Evolutionary conservation across 352 stramenopile genomes (phyloP), one percentile per base, ranked within the genome.

Genomic region (Blastocystis sp.): DNA sequence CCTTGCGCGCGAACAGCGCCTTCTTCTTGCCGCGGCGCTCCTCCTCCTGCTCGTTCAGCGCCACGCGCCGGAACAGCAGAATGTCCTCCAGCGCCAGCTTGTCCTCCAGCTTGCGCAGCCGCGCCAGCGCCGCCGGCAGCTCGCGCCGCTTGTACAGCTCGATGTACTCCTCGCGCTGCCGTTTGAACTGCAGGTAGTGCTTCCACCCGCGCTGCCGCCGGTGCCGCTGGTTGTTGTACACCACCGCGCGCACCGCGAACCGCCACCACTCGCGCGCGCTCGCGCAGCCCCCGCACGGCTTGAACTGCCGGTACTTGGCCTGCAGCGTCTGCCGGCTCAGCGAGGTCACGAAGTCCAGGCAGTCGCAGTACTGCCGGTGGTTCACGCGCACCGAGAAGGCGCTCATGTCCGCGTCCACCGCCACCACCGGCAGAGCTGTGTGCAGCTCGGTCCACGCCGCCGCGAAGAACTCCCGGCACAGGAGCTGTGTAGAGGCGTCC

Each of bases 131-230:
- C 7, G 34, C 48, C 23, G 78, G 56, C 21, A 78, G 48, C 1
- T 76, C 66, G n/a, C 34, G 79, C 10, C 21, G 48, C 56, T 77
- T 77, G 45, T 77, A 88, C 67, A 88, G 66, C n/a, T 88, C 67
- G n/a, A 88, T 88, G 28, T 88, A 88, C 28, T 79, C 67, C n/a
- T 69, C 78, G 34, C 78, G 59, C 45, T 59, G 45, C 17, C 62
- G 61, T 41, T 88, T 88, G 53, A 88, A 88, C 19, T 53, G 64
- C 67, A 79, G n/a, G 40, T 88, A 88, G 40, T 88, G 23, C n/a
- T 88, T 78, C 78, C 78, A 88, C 1, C 64, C 78, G 21, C 28
- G 65, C 40, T 88, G 62, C 1, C 21, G 41, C 19, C 48, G 78
- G 45, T 76, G 41, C 45, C 66, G 17, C 61, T 74, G 40, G 38